phyloP scores from a whole-genome alignment of 1,284 basidiomycete species.

The Puccinia sorghi region DNA sequence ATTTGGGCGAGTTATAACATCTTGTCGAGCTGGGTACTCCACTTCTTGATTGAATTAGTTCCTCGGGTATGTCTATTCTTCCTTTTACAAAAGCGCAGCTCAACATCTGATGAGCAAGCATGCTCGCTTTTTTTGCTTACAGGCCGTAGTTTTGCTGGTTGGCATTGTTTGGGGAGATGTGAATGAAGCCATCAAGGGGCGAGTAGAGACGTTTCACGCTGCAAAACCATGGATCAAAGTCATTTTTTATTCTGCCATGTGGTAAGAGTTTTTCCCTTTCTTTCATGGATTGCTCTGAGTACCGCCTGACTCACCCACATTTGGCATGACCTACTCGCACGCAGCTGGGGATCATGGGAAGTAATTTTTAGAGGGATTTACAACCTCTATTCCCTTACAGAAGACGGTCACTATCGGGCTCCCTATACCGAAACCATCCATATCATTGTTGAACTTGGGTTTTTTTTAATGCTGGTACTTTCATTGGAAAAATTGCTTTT shows the following conservation, averaged over 20 bases:
- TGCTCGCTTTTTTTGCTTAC: constrained; percentile 59
- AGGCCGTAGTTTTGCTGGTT: constrained; percentile 62
- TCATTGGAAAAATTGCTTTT: constrained; percentile 46
- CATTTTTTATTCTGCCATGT: constrained; percentile 44
- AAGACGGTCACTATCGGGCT: constrained; percentile 18
- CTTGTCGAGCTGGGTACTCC: constrained; percentile 66
- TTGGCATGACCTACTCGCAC: neutral
- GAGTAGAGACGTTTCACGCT: constrained; percentile 67
- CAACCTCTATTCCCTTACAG: neutral
- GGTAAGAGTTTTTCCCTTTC: constrained; percentile 63
- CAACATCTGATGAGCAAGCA: constrained; percentile 62
- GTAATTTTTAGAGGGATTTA: constrained; percentile 36
- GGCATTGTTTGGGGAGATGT: constrained; percentile 71
- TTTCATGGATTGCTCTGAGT: constrained; percentile 63
- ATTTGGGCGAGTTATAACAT: constrained; percentile 75
- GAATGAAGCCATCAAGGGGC: constrained; percentile 67
- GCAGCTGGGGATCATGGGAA: constrained; percentile 47
- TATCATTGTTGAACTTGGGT: constrained; percentile 18
- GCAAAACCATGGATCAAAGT: constrained; percentile 64
- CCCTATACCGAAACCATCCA: constrained; percentile 26
- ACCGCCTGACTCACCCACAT: constrained; percentile 44
- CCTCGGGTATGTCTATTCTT: constrained; percentile 16
- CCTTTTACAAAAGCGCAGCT: neutral
- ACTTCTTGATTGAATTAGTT: constrained; percentile 33
- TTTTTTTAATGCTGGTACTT: constrained; percentile 35